Evolutionary conservation across 495 filamentous ascomycete genomes (phyloP).

Genomic region (Penicillium desertorum): DNA sequence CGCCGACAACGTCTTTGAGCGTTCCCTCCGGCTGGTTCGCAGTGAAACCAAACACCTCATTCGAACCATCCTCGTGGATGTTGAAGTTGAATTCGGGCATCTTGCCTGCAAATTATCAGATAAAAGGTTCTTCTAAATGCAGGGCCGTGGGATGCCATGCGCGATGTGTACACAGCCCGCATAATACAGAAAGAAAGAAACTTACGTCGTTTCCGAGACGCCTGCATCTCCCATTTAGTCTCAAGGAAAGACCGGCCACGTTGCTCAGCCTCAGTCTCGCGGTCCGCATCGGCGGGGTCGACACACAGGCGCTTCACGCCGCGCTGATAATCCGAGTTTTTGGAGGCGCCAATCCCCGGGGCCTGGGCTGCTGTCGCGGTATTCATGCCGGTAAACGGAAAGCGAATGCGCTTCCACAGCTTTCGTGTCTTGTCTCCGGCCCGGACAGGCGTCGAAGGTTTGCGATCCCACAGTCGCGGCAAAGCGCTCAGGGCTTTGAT

Average conservation of each 20-base stretch:
- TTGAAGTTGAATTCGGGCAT: slow-evolving; percentile 29
- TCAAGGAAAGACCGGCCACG: slow-evolving; percentile 40
- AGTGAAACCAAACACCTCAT: slow-evolving; percentile 3
- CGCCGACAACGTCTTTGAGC: slow-evolving; percentile 5
- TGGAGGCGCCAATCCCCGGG: slow-evolving; percentile 37
- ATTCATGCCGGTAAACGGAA: slow-evolving; percentile 45
- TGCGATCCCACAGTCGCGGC: slow-evolving; percentile 54
- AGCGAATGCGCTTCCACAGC: slow-evolving; percentile 52
- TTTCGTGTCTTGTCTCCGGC: slow-evolving; percentile 46
- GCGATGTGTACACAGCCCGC: background rate
- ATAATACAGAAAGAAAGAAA: background rate
- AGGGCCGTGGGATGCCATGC: background rate
- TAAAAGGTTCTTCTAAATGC: background rate
- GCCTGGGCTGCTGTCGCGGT: slow-evolving; percentile 26
- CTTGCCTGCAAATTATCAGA: slow-evolving; percentile 35
- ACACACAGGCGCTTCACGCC: slow-evolving; percentile 51
- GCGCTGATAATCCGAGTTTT: slow-evolving; percentile 33
- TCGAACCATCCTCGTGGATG: slow-evolving; percentile 21
- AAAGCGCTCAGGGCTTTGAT: slow-evolving; percentile 34
- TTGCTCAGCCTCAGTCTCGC: slow-evolving; percentile 12
- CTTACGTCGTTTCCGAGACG: slow-evolving; percentile 43
- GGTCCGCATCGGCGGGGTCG: slow-evolving; percentile 18
- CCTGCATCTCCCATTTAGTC: slow-evolving; percentile 42
- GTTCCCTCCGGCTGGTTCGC: slow-evolving; percentile 9
- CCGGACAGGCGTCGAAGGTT: slow-evolving; percentile 53